phyloP scores from a whole-genome alignment of 1,284 basidiomycete genomes.

The Tetrapyrgos nigripes region DNA sequence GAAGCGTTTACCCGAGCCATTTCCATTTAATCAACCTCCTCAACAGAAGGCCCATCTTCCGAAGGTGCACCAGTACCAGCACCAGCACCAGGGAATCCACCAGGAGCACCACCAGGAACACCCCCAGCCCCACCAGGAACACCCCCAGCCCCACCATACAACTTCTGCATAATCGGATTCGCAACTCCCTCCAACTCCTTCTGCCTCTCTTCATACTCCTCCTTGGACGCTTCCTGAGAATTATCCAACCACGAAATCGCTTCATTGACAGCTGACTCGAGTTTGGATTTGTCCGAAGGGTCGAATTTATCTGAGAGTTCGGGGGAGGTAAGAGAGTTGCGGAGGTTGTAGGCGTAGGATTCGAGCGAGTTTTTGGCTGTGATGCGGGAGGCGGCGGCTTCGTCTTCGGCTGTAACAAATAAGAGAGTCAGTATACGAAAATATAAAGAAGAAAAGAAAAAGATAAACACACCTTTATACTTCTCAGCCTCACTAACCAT shows the following conservation, averaged over 20 bases:
- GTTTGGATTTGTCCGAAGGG: conserved; percentile 84
- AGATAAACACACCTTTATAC: conserved; percentile 63
- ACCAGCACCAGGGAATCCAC: conserved; percentile 57
- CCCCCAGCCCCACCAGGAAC: conserved; percentile 60
- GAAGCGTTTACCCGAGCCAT: too few species aligned
- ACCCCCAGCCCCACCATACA: conserved; percentile 82
- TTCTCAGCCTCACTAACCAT: conserved; percentile 84
- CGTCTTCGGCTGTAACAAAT: neutral
- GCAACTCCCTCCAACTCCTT: conserved; percentile 94
- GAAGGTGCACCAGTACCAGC: too few species aligned
- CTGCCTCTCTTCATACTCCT: conserved; percentile 95
- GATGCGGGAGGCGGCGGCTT: conserved; percentile 52
- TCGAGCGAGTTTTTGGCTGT: conserved; percentile 3
- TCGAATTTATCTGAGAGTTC: conserved; percentile 91
- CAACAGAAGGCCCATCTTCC: conserved; percentile 87
- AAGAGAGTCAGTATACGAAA: neutral
- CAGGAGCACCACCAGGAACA: conserved; percentile 58
- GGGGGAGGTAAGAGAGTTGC: conserved; percentile 86
- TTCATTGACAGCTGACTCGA: conserved; percentile 86
- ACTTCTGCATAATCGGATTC: conserved; percentile 90
- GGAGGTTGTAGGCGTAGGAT: conserved; percentile 90
- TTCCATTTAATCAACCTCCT: conserved; percentile 82
- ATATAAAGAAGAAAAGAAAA: neutral
- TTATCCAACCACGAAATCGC: conserved; percentile 89
- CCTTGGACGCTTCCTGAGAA: conserved; percentile 91